Evolutionary conservation across 148 eudicot genomes (phyloP).

Genomic region (Nepenthes mirabilis): DNA sequence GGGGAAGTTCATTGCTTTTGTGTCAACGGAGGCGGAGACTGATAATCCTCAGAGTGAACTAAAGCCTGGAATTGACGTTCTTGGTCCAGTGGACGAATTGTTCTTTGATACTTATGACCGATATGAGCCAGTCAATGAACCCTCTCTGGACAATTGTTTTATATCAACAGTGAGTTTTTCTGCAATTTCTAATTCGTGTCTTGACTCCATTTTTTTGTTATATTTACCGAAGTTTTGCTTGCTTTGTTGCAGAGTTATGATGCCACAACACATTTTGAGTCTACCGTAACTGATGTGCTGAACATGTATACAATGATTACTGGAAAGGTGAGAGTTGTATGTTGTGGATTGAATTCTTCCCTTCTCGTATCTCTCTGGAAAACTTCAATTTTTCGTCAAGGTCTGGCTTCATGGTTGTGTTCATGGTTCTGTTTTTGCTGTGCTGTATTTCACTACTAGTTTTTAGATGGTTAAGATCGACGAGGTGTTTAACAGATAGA

Average conservation of each 20-base stretch:
- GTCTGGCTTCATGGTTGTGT: too few species aligned
- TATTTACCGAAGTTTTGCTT: constrained; percentile 6
- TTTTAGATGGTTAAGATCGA: too few species aligned
- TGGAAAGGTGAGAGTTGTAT: constrained; percentile 52
- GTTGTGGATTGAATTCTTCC: background rate
- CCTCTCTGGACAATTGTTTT: constrained; percentile 75
- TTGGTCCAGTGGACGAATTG: constrained; percentile 86
- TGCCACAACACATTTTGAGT: constrained; percentile 95
- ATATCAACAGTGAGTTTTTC: constrained; percentile 54
- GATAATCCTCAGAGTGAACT: constrained; percentile 75
- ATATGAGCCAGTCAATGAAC: constrained; percentile 87
- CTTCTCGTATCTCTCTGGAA: background rate
- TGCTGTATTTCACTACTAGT: too few species aligned
- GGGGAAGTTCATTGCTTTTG: constrained; percentile 93
- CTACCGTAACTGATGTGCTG: constrained; percentile 82
- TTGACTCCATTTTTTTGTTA: background rate
- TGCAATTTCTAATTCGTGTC: background rate
- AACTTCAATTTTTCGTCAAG: too few species aligned
- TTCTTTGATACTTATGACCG: constrained; percentile 86
- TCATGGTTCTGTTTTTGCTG: too few species aligned
- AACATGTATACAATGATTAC: constrained; percentile 85
- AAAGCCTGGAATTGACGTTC: constrained; percentile 82
- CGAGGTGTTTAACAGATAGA: too few species aligned
- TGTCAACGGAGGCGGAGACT: constrained; percentile 89
- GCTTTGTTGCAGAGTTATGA: constrained; percentile 67